Evolutionary conservation across 176 grass and related monocot species (phyloP), one percentile per base, ranked within the genome.

Genomic region (Elaeis guineensis): DNA sequence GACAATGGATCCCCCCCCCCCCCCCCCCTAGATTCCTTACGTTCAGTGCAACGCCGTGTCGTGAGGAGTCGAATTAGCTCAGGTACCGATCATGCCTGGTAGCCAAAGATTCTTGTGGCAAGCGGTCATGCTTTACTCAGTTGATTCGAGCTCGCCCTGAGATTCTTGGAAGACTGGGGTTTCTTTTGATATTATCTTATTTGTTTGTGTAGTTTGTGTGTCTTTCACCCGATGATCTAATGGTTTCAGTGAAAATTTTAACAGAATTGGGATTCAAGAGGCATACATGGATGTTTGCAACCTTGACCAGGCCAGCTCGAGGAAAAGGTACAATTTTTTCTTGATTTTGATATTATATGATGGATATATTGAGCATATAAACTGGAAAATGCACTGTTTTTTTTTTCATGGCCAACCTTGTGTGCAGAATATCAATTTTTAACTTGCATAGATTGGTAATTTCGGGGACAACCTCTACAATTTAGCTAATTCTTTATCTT

Each of bases 301-400:
- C 39, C 18, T 62, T 24, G 58, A 75, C 12, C 78, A 75, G 67
- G 11, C 25, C 51, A 55, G 65, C 24, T 65, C 52, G 51, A 64
- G 78, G 25, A 81, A 81, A 59, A 81, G 78, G 78, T 81, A 20
- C 49, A 22, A 49, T 73, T 51, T 5, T 15, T 21, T 54, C 16
- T 50, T 57, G 14, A 54, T 66, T 69, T 68, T 23, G 44, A 44
- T 55, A 52, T 49, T 2, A 64, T 17, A 14, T 4, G 16, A 51
- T 25, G n/a, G 14, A 3, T 49, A 4, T 35, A 48, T 18, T 30
- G 6, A 44, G 35, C 25, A 44, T 62, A 1, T 44, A 11, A 19
- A 12, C 6, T 30, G 28, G 5, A 30, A 30, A 30, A 17, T 48
- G 8, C n/a, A 2, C 35, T 63, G 3, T n/a, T n/a, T 23, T 23